These are phyloP conservation scores for Colletotrichum agaves DNA, from an alignment of 2,329 filamentous ascomycete species.

Conservation along the genomic window DNA sequence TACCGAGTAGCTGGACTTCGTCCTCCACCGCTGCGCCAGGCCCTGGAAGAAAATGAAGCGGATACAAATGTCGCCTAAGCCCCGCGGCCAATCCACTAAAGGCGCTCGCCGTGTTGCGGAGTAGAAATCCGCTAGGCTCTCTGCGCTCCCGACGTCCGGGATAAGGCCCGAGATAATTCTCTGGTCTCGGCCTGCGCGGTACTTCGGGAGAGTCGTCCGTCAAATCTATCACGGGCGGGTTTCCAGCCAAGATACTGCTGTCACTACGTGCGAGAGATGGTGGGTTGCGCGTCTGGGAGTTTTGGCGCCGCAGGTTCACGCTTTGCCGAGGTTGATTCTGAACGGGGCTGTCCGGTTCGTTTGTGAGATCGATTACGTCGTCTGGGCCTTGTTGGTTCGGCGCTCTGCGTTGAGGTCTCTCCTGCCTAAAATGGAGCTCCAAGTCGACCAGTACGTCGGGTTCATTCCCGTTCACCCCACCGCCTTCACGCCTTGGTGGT, in stretches of 20 bases:
- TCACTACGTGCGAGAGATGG: slow-evolving; percentile 58
- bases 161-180: slow-evolving; percentile 29
- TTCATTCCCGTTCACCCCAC: background rate
- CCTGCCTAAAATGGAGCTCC: slow-evolving; percentile 38
- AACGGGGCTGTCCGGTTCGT: slow-evolving; percentile 59
- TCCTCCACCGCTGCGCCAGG: slow-evolving; percentile 5
- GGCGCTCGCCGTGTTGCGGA: slow-evolving; percentile 18
- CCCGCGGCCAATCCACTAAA: slow-evolving; percentile 30
- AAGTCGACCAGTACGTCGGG: slow-evolving; percentile 44
- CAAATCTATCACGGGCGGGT: slow-evolving; percentile 60
- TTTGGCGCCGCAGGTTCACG: slow-evolving; percentile 55
- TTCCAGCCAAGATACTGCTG: slow-evolving; percentile 52
- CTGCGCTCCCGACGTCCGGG: slow-evolving; percentile 32
- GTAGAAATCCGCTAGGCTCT: background rate
- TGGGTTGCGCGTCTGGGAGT: slow-evolving; percentile 52
- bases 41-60: slow-evolving; percentile 23
- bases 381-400: slow-evolving; percentile 31
- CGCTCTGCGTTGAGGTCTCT: slow-evolving; percentile 17
- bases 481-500: background rate
- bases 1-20: slow-evolving; percentile 30
- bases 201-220: slow-evolving; percentile 57
- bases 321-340: slow-evolving; percentile 30
- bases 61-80: slow-evolving; percentile 23
- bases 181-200: slow-evolving; percentile 24
- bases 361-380: slow-evolving; percentile 61